Evolutionary conservation across 768 basidiomycete genomes (phyloP), one percentile per base, ranked within the genome.

Genomic region (Rhodosporidiobolus odoratus): DNA sequence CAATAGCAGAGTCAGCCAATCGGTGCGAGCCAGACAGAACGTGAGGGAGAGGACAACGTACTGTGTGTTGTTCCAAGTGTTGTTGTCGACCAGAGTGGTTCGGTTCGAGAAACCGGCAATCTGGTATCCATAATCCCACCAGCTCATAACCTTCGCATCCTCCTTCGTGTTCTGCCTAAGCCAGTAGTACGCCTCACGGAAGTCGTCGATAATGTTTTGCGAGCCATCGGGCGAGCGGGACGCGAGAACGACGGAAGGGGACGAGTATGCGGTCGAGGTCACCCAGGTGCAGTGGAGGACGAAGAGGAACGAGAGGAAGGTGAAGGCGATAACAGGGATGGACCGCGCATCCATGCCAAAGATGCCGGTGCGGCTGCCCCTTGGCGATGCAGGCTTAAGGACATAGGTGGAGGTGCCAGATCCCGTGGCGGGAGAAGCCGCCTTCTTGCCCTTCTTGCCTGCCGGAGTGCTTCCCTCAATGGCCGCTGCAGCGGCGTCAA

Each of bases 91-190:
- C 75, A 98, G 81, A 1, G 95, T 98, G 21, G 92, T 88, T 54
- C 95, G 83, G 81, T 98, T 93, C 32, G 96, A 94, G 91, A 98
- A 96, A 48, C 96, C 96, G 48, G 96, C 96, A 77, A 98, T 97
- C 80, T 98, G 95, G 79, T 99, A 98, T 37, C 95, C 96, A 75
- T 98, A 99, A 82, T 98, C 96, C 96, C 96, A 98, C 96, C 96
- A 99, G 70, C 89, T 91, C 92, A 95, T 94, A 34, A 98, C 88
- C 40, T 98, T 94, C 9, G 92, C 87, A 69, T 91, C 88, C 79
- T 92, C 83, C 9, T 89, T 84, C 4, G 96, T 99, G 81, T 98
- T 99, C 81, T 94, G 89, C 62, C 96, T 84, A 58, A 99, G 80
- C 96, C 96, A 99, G 78, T 98, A 97, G 80, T 99, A 98, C 19